Percentiles rank a stretch among this genome's conserved stretches.
Conservation (phyloP, 352 stramenopile genomes). For the Globisporangium uncinulatum region DNA sequence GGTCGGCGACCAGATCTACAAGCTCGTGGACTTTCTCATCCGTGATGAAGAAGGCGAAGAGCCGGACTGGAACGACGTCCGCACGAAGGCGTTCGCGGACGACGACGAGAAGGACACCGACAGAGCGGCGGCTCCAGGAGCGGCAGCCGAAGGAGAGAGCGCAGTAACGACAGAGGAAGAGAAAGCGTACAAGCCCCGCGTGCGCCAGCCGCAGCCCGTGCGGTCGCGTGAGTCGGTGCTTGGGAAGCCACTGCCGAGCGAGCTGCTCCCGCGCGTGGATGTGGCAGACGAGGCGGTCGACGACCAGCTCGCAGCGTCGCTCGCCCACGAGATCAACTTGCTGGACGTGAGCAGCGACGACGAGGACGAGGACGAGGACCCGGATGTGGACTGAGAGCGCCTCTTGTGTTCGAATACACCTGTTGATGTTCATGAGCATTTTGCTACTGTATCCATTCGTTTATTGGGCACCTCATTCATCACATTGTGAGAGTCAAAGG, state of each 20-base stretch:
- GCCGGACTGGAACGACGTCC: conserved; percentile 76
- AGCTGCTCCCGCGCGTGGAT: conserved; percentile 13
- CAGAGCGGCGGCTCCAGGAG: too few relatives aligned
- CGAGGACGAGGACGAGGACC: conserved; percentile 43
- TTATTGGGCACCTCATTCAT: too few relatives aligned
- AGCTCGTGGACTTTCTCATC: conserved; percentile 85
- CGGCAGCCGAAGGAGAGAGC: neutral
- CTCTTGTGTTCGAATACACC: neutral
- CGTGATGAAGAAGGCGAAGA: conserved; percentile 84
- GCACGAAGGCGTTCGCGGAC: conserved; percentile 52
- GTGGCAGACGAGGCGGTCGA: conserved; percentile 55
- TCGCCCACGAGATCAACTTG: conserved; percentile 62
- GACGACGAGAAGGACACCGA: conserved; percentile 26
- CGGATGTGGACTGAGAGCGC: conserved; percentile 41
- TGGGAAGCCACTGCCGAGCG: conserved; percentile 30
- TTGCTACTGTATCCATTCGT: too few relatives aligned
- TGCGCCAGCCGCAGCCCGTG: conserved; percentile 11
- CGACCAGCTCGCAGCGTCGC: conserved; percentile 53
- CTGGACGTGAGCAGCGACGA: conserved; percentile 85
- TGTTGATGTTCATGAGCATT: neutral
- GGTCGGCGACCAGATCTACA: conserved; percentile 85
- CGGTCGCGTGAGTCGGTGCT: conserved; percentile 19
- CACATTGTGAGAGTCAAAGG: too few relatives aligned
- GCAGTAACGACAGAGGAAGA: neutral
- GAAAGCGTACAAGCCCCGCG: conserved; percentile 2